A percentile compares a stretch with the other conserved stretches of the same genome.
These are phyloP conservation scores for maize (Zea mays) DNA, from an alignment of 176 grass and related monocot genomes.

Conservation along the genomic window Zm-B73-REFERENCE-NAM-5.0 NC_050102.1:174504001-174504500, in stretches of 20 bases:
- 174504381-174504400: constrained; percentile 42
- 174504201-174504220: constrained; percentile 48
- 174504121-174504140: no score
- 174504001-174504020: no score
- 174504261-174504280: constrained; percentile 51
- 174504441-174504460: background rate
- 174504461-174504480: background rate
- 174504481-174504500: no score
- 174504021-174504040: no score
- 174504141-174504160: no score
- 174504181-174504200: constrained; percentile 45
- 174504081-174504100: no score
- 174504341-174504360: constrained; percentile 74
- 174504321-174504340: constrained; percentile 34
- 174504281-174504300: constrained; percentile 50
- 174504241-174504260: constrained; percentile 45
- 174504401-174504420: background rate
- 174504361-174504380: constrained; percentile 80
- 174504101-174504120: no score
- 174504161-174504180: constrained; percentile 46
- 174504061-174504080: no score
- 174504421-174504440: background rate
- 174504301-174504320: constrained; percentile 9
- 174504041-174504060: no score
- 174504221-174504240: constrained; percentile 32